Base-by-base conservation (phyloP, 495 filamentous ascomycete genomes). In the Lepidopterella palustris region DNA sequence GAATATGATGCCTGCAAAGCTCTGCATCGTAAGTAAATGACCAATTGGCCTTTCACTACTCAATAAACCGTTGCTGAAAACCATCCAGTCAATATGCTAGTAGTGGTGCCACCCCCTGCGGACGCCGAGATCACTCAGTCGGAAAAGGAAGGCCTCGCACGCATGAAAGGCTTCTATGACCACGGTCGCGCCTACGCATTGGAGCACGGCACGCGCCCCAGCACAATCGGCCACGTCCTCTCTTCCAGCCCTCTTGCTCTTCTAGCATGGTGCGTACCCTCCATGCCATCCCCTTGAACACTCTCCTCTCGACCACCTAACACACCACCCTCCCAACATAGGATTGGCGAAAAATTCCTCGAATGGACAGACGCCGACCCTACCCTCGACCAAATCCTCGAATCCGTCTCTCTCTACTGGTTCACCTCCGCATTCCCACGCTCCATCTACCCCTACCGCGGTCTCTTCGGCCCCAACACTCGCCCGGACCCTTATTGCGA, bases 341-440 rank as follows among this genome's bases (percentile, higher is more conserved):
- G 81, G 82, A 71, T 86, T 51, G 85, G 82, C 21, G 86, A 88
- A 69, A 88, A 89, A 64, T 81, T 82, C 63, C 60, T 86, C 20
- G 78, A 80, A 45, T 88, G 85, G 86, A 73, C 75, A 4, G 84
- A 87, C 57, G 70, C 72, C 1, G 70, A 78, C 5, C 76, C 83
- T 1, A 49, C 75, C 5, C 54, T 80, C 2, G 73, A 85, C 20
- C 76, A 71, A 5, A 85, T 89, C 29, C 74, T 87, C 3, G 77
- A 80, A 27, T 69, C 74, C 1, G 73, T 86, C 21, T 80, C 77
- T 1, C 67, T 87, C 20, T 89, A 85, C 69, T 88, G 85, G 86
- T 76, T 87, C 26, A 87, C 83, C 0, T 73, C 83, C 5, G 78
- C 78, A 2, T 82, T 82, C 48, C 76, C 80, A 6, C 73, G 79